Percentiles rank a stretch among this genome's conserved stretches.
phyloP scores from a whole-genome alignment of 306 rosid genomes.

The Vigna nakashimae region DNA sequence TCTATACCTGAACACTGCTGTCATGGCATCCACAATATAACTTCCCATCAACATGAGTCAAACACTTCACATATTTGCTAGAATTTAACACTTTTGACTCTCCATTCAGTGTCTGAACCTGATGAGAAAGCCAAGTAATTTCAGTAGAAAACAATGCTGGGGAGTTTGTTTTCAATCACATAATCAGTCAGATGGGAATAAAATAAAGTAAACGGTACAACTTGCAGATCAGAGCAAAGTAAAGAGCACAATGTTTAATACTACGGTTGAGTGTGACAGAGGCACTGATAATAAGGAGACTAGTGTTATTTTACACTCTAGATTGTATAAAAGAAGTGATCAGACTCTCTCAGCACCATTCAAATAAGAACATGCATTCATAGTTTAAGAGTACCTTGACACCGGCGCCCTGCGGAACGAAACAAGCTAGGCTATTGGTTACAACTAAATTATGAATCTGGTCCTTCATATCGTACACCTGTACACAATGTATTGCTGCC shows the following conservation, averaged over 20 bases:
- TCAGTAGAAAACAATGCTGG: conserved; percentile 4
- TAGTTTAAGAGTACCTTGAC: conserved; percentile 63
- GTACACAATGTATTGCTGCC: conserved; percentile 58
- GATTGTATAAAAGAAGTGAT: conserved; percentile 17
- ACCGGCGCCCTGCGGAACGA: conserved; percentile 80
- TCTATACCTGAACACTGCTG: conserved; percentile 78
- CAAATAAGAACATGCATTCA: conserved; percentile 2
- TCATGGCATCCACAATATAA: conserved; percentile 93
- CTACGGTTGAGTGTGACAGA: conserved; percentile 6
- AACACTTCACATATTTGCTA: conserved; percentile 75
- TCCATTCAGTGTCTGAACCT: conserved; percentile 78
- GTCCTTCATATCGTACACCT: conserved; percentile 83
- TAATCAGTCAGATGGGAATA: neutral
- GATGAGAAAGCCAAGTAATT: conserved; percentile 35
- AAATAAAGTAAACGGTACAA: neutral
- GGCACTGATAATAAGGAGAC: conserved; percentile 19
- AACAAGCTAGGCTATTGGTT: conserved; percentile 60
- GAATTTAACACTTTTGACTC: conserved; percentile 67
- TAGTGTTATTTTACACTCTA: conserved; percentile 20
- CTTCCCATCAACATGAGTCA: conserved; percentile 67
- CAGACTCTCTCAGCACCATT: conserved; percentile 8
- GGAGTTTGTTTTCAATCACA: neutral
- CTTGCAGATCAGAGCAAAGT: conserved; percentile 31
- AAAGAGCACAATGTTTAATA: neutral
- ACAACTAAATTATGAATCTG: conserved; percentile 74